Evolutionary conservation across 2,329 filamentous ascomycete species (phyloP).

Genomic region (Didymella lethalis): DNA sequence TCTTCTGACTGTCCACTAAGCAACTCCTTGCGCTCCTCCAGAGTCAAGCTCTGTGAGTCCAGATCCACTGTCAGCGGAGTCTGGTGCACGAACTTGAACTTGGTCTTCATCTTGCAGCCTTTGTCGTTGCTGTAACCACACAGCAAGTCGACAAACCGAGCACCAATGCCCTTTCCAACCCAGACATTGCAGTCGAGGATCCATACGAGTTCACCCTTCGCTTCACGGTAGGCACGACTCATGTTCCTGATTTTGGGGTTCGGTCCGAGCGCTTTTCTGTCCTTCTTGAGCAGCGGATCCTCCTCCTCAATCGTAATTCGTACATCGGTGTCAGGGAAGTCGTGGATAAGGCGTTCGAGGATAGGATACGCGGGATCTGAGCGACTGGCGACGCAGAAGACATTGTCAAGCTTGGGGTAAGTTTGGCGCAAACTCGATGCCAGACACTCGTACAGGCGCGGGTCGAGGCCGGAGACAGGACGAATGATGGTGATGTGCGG

Average conservation of each 20-base stretch:
- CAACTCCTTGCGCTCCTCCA: conserved; percentile 44
- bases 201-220: conserved; percentile 87
- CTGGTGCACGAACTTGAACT: conserved; percentile 92
- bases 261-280: conserved; percentile 72
- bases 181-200: conserved; percentile 97
- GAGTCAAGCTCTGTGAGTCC: conserved; percentile 39
- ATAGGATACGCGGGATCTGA: conserved; percentile 79
- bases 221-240: conserved; percentile 89
- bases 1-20: conserved; percentile 37
- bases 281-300: conserved; percentile 71
- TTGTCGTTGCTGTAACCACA: conserved; percentile 67
- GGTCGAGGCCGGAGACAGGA: conserved; percentile 91
- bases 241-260: conserved; percentile 99
- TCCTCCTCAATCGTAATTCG: conserved; percentile 82
- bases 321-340: conserved; percentile 76
- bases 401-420: conserved; percentile 81
- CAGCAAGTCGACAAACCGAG: conserved; percentile 88
- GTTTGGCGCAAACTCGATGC: conserved; percentile 82
- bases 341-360: conserved; percentile 72
- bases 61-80: conserved; percentile 87
- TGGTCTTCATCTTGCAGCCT: conserved; percentile 45
- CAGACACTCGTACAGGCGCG: conserved; percentile 89
- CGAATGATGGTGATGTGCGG: conserved; percentile 91
- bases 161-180: conserved; percentile 79
- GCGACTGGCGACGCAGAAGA: conserved; percentile 80